Base-by-base conservation (phyloP, 768 basidiomycete species). In the Crepidotus variabilis region DNA sequence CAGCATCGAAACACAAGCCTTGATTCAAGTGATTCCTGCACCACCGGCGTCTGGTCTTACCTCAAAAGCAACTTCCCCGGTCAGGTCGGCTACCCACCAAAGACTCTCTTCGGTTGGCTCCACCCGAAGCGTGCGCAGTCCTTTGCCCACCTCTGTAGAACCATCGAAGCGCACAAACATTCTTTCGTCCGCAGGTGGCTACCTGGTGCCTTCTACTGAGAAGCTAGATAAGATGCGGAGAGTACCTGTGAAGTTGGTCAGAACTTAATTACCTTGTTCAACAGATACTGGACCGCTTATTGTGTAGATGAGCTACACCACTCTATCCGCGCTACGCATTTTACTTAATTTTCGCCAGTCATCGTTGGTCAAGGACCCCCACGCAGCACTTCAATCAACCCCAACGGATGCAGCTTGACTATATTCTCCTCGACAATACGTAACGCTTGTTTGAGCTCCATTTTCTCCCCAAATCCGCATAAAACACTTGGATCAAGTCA, bases 1-100 rank as follows among this genome's bases (percentile, higher is more conserved):
- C 67, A 86, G 78, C 57, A 72, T 96, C 54, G 84, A 91, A 67
- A 83, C 86, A 0, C 90, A 91, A 63, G 63, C 72, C 21, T 83
- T 88, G 43, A 78, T 83, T 1, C 94, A 95, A 67, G 81, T 86
- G 24, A 72, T 96, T 28, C 28, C 28, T 14, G 76, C 84, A 0
- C 79, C 79, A 3, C 65, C 62, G 51, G 47, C 68, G 39, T 65
- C 67, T 4, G 50, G 63, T 1, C 55, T 63, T 0, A 46, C 67
- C 1, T 52, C 62, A 4, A 57, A 51, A 5, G 47, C 64, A 6
- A 58, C 65, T 16, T 67, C 69, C 4, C 63, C 66, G 1, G 49
- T 22, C 18, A 50, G 47, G 34, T 36, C 55, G 3, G 24, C 59
- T 9, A 34, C 51, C 36, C 63, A 68, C 51, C 58, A 53, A 6